Evolutionary conservation across 83 land plant genomes (phyloP), one percentile per base, ranked within the genome.

Genomic region (Picea abies): DNA sequence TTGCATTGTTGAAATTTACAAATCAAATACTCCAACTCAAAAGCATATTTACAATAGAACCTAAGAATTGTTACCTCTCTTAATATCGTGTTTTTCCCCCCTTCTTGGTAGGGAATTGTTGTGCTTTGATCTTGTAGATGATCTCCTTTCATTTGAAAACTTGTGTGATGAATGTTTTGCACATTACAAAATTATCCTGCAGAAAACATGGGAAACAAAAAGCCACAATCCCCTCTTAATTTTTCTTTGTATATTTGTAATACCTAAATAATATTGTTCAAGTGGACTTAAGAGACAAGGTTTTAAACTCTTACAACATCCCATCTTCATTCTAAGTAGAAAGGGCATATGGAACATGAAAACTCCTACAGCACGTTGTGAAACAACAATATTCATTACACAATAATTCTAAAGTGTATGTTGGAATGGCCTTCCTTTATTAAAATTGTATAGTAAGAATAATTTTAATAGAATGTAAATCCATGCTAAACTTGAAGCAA

Each of bases 111-210:
- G 79, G 16, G 17, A 11, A 11, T 29, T 23, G 60, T 52, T 68
- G 62, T 80, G 49, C 72, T 77, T 82, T 66, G 49, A 20, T 61
- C 85, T 83, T 25, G 32, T 15, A 69, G 85, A 39, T 78, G 81
- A 83, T 63, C 86, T 86, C 49, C 80, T 83, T 63, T n/a, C 66
- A 63, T 63, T 63, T 63, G 66, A 9, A 82, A 96, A 91, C 23
- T 81, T 88, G 12, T 75, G 64, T 12, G 87, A 81, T 78, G 84
- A 56, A 89, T 96, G 98, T 17, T n/a, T n/a, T n/a, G 75, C 56
- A 62, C 84, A 96, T 41, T 11, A 91, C 76, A 84, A 86, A 96
- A 35, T 91, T 75, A 4, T 86, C 92, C 98, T 96, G 95, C 65
- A 84, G 78, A 6, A 79, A 81, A 44, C 67, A 23, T 63, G 29